Evolutionary conservation across 116 monocot genomes (phyloP).

Genomic region (Zostera marina): DNA sequence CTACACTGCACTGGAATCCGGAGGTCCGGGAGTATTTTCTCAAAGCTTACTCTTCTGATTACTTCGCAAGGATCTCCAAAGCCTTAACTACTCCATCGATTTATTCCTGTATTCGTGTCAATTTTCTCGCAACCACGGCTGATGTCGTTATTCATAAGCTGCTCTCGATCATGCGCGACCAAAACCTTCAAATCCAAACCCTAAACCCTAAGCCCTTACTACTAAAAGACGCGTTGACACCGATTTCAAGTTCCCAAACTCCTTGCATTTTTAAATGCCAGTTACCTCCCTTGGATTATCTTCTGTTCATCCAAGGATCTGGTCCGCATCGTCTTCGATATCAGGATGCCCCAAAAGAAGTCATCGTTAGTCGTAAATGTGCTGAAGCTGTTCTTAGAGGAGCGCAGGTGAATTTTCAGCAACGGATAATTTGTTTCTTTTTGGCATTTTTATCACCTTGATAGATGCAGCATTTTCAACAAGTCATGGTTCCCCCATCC

Average conservation of each 20-base stretch:
- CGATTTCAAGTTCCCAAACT: not conserved
- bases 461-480: too few species aligned
- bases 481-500: too few species aligned
- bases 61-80: constrained; percentile 71
- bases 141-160: constrained; percentile 50
- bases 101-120: constrained; percentile 92
- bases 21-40: constrained; percentile 80
- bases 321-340: constrained; percentile 63
- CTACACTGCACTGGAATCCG: constrained; percentile 65
- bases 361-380: constrained; percentile 98
- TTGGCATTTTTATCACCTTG: too few species aligned
- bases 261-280: constrained; percentile 32
- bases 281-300: constrained; percentile 53
- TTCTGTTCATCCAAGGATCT: constrained; percentile 72
- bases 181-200: constrained; percentile 3
- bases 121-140: constrained; percentile 43
- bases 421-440: not conserved
- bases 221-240: not conserved
- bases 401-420: constrained; percentile 49
- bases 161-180: constrained; percentile 15
- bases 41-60: constrained; percentile 72
- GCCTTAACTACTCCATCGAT: constrained; percentile 86
- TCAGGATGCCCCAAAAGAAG: constrained; percentile 48
- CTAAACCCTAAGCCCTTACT: not conserved
- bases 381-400: constrained; percentile 98